Percentiles rank a stretch among this genome's conserved stretches.
Conservation (phyloP, 768 basidiomycete species). For the Gymnopilus dilepis region DNA sequence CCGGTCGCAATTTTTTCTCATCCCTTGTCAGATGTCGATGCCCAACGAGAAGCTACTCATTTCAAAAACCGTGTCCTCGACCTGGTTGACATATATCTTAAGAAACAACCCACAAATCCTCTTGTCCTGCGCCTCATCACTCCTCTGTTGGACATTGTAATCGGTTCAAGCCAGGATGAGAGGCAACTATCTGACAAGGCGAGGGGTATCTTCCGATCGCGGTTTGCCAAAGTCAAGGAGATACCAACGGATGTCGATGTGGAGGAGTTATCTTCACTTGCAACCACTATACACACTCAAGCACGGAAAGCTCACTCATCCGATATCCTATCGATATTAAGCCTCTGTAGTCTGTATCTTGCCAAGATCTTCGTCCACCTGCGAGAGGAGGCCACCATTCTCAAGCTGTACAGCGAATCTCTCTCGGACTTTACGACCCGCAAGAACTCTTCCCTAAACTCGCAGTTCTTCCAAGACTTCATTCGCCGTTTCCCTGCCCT, state of each 20-base stretch:
- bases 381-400: conserved; percentile 50
- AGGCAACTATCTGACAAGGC: conserved; percentile 91
- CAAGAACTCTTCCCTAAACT: conserved; percentile 78
- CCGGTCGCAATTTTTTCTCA: not conserved
- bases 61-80: conserved; percentile 97
- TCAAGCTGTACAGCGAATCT: conserved; percentile 66
- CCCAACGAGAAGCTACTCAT: conserved; percentile 88
- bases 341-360: conserved; percentile 74
- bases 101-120: conserved; percentile 76
- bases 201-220: conserved; percentile 72
- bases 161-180: conserved; percentile 73
- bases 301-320: conserved; percentile 69
- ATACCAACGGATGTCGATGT: conserved; percentile 52
- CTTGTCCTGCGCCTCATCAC: conserved; percentile 69
- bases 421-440: conserved; percentile 78
- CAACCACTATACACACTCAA: conserved; percentile 71
- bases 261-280: conserved; percentile 49
- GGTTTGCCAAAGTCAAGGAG: conserved; percentile 79
- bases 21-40: conserved; percentile 54
- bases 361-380: conserved; percentile 51
- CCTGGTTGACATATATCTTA: conserved; percentile 86
- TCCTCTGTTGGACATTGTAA: conserved; percentile 79
- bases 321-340: conserved; percentile 67
- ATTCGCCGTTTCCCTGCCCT: conserved; percentile 64
- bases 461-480: conserved; percentile 80